Base-by-base conservation (phyloP, 805 yeast genomes). In the Lipomyces yamadae region DNA sequence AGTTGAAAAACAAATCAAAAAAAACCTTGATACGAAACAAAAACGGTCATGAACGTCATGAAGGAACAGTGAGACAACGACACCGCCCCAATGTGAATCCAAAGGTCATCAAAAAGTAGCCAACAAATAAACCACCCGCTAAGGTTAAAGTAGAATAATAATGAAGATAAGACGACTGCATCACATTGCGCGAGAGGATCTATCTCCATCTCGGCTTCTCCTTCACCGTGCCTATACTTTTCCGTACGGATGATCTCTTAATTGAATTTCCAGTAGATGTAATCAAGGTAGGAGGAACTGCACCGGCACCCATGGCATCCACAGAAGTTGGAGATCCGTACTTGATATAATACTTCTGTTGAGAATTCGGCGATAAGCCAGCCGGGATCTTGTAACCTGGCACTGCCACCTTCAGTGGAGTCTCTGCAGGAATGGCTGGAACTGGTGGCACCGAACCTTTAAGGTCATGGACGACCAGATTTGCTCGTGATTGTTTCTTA, bases 131-230 rank as follows among this genome's bases (percentile, higher is more conserved):
- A 30, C 15, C 39, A 42, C 48, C 48, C 48, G 24, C n/a, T 42
- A 42, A 10, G n/a, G n/a, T 42, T 42, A 42, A 42, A 15, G 33
- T 33, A 55, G 33, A 15, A 34, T 18, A 55, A 33, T 33, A 18
- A 29, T 6, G 37, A 29, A 18, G 24, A 13, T 13, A 6, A 33
- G 15, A 29, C 15, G 39, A 35, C n/a, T 32, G 37, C 32, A 34
- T 18, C 39, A 11, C 32, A 34, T 8, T n/a, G 48, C 24, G 18
- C 18, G 30, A 15, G 18, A 35, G n/a, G 15, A 24, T 11, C 29
- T 60, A 66, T n/a, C 63, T 55, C 69, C 69, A 66, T 37, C 69
- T 52, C 24, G 69, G 66, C 52, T 63, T 63, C 33, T 57, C 60
- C 33, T 60, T 52, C 60, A 62, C 39, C 5, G 56, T 66, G n/a